Evolutionary conservation across 805 yeast species (phyloP), one percentile per base, ranked within the genome.

Genomic region (Saccharomycopsis sp.): DNA sequence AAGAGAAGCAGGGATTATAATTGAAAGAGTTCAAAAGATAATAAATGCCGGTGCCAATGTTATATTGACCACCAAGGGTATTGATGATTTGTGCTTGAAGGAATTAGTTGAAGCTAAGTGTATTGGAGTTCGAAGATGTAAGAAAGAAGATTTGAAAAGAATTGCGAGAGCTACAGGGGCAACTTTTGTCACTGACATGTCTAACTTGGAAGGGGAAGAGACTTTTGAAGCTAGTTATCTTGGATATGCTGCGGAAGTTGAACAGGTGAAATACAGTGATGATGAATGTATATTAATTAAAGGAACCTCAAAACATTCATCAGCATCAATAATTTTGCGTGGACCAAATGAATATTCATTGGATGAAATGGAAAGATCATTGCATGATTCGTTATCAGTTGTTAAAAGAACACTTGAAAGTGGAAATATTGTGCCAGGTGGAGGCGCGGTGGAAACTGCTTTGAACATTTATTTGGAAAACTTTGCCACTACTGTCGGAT

Each of bases 91-190:
- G 63, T 86, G 95, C 60, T 70, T 88, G 58, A 88, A 88, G 66
- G 87, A 83, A 61, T 88, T 88, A 63, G 89, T 88, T 41, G 96
- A 88, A 65, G 81, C 85, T 37, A 86, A 87, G 29, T 88, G 86
- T 38, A 85, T 88, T 87, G 97, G 93, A 19, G 96, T 93, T 39
- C 83, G 99, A 70, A 79, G 99, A 56, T 88, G 97, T 72, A 87
- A 87, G 66, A 88, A 87, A 61, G 98, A 93, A 66, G 99, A 93
- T 65, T 73, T 93, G 57, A 79, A 95, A 62, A 81, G 98, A 70
- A 90, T 93, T 55, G 97, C 98, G 4, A 77, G 95, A 59, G 97
- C 98, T 37, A 88, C 97, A 1, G 99, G 99, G 48, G 99, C 96
- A 32, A 85, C 96, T 3, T 69, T 93, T 58, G 72, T 94, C 41